Evolutionary conservation across 495 filamentous ascomycete genomes (phyloP).

Genomic region (Penicillium riverlandense): DNA sequence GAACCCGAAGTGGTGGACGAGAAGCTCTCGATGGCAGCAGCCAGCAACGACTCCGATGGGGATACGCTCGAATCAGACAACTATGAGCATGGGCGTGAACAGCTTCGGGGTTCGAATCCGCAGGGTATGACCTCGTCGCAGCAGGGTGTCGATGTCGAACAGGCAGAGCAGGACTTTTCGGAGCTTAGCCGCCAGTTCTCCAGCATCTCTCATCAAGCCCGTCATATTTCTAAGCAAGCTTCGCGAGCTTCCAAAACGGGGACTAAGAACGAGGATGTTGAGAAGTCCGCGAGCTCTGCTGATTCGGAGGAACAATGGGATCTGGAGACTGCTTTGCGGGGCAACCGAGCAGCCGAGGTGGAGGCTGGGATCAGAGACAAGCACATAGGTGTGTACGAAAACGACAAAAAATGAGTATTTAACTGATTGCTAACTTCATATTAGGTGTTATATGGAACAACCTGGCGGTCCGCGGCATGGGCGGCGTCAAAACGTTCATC

Average conservation of each 20-base stretch:
- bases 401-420: not conserved
- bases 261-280: conserved; percentile 33
- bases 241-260: conserved; percentile 32
- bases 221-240: conserved; percentile 35
- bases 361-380: conserved; percentile 74
- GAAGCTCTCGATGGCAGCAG: conserved; percentile 8
- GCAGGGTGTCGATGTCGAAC: conserved; percentile 58
- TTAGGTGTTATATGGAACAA: conserved; percentile 70
- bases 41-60: conserved; percentile 18
- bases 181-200: conserved; percentile 68
- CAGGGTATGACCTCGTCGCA: conserved; percentile 39
- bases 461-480: conserved; percentile 70
- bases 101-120: conserved; percentile 21
- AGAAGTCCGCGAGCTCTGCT: conserved; percentile 41
- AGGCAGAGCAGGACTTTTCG: conserved; percentile 70
- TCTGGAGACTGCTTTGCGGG: conserved; percentile 60
- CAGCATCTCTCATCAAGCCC: conserved; percentile 50
- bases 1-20: conserved; percentile 6
- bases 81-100: conserved; percentile 28
- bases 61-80: conserved; percentile 13
- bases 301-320: conserved; percentile 57
- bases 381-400: conserved; percentile 46
- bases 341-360: conserved; percentile 59
- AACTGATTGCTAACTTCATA: conserved; percentile 1
- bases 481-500: conserved; percentile 68